These are phyloP conservation scores for Trametes hirsuta DNA, from an alignment of 1,284 basidiomycete species.

Conservation along the genomic window DNA sequence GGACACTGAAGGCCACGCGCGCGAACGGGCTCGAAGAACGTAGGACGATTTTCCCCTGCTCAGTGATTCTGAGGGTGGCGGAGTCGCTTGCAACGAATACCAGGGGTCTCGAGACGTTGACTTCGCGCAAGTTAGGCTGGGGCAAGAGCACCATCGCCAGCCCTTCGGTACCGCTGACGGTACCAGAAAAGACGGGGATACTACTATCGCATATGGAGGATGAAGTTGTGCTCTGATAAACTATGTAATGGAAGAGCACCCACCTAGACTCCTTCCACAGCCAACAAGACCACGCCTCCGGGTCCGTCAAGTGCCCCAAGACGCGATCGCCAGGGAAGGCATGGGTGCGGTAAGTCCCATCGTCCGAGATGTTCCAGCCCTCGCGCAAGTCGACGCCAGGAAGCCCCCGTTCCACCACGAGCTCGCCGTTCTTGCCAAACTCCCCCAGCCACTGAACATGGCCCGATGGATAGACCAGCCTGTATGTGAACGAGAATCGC, in stretches of 20 bases:
- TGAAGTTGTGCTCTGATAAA: background rate
- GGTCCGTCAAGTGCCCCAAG: slow-evolving; percentile 24
- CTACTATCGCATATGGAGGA: slow-evolving; percentile 13
- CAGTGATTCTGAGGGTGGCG: slow-evolving; percentile 13
- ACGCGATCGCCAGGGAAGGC: slow-evolving; percentile 7
- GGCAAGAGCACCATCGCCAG: slow-evolving; percentile 21
- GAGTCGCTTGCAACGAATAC: slow-evolving; percentile 15
- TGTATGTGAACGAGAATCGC: slow-evolving; percentile 36
- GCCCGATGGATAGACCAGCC: slow-evolving; percentile 35
- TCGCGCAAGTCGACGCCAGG: slow-evolving; percentile 23
- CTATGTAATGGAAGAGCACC: background rate
- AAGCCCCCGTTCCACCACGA: slow-evolving; percentile 28
- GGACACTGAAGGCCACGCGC: slow-evolving; percentile 8
- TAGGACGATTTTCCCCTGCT: slow-evolving; percentile 18
- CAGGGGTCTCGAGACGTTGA: slow-evolving; percentile 17
- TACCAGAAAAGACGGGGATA: slow-evolving; percentile 19
- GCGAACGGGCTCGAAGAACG: slow-evolving; percentile 4
- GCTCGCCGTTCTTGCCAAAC: slow-evolving; percentile 31
- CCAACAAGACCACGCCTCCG: slow-evolving; percentile 30
- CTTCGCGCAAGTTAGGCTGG: slow-evolving; percentile 9
- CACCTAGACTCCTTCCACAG: slow-evolving; percentile 30
- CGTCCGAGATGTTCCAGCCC: slow-evolving; percentile 23
- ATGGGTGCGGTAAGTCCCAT: slow-evolving; percentile 17
- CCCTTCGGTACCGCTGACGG: background rate
- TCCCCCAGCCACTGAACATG: slow-evolving; percentile 33